Conservation (phyloP, 176 grass and related monocot genomes). For the Zoysia japonica region DNA sequence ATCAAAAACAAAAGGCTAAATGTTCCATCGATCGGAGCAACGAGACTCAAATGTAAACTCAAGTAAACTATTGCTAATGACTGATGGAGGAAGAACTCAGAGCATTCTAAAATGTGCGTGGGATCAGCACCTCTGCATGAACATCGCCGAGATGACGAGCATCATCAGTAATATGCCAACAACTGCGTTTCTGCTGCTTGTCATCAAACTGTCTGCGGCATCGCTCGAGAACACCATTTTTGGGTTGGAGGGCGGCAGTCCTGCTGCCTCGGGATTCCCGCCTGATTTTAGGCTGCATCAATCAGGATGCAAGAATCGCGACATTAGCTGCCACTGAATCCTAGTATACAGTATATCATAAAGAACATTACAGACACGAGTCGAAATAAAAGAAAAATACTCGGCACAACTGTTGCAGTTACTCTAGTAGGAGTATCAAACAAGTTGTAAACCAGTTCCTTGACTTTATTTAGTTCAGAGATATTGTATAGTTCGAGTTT, state of each 20-base stretch:
- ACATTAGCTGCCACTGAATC: background rate
- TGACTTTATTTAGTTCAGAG: background rate
- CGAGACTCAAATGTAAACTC: too few relatives aligned
- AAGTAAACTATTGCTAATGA: too few relatives aligned
- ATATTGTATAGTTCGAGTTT: background rate
- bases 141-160: background rate
- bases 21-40: too few relatives aligned
- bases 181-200: background rate
- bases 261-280: slow-evolving; percentile 41
- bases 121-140: background rate
- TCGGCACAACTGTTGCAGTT: too few relatives aligned
- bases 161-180: background rate
- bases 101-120: background rate
- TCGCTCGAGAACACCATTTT: slow-evolving; percentile 31
- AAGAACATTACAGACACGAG: background rate
- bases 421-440: too few relatives aligned
- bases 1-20: too few relatives aligned
- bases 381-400: too few relatives aligned
- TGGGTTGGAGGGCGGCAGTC: slow-evolving; percentile 2
- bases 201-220: too few relatives aligned
- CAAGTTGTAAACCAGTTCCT: background rate
- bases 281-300: slow-evolving; percentile 41
- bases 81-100: too few relatives aligned
- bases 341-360: background rate
- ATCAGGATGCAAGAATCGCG: background rate